Conservation (phyloP, 2,329 filamentous ascomycete species). For the Colletotrichum plurivorum region DNA sequence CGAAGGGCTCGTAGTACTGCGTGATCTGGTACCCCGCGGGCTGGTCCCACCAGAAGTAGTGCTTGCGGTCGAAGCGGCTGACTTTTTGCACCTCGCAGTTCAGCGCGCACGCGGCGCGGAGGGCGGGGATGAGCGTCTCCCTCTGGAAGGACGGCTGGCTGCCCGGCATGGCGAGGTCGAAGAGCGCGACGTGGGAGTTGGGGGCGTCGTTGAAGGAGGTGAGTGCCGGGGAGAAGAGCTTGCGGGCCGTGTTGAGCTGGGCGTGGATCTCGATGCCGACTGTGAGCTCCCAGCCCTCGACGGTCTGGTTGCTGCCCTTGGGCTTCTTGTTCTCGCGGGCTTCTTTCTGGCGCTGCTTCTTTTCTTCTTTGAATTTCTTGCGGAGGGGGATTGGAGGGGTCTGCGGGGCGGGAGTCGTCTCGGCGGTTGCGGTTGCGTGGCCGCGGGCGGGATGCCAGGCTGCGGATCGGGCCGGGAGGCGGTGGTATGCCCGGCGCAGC, state of each 20-base stretch:
- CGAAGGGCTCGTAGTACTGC: conserved; percentile 87
- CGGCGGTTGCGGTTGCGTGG: conserved; percentile 42
- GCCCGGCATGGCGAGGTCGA: conserved; percentile 91
- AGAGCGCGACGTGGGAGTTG: conserved; percentile 89
- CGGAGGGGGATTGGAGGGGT: conserved; percentile 67
- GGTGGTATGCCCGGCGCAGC: conserved; percentile 2
- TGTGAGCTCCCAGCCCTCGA: conserved; percentile 88
- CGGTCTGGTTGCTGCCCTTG: conserved; percentile 64
- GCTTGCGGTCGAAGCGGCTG: conserved; percentile 94
- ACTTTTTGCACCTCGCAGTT: conserved; percentile 82
- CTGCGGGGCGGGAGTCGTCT: conserved; percentile 42
- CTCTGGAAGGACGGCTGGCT: conserved; percentile 89
- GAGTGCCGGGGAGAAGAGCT: conserved; percentile 86
- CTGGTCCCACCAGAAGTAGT: conserved; percentile 99
- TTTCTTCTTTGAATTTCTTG: conserved; percentile 80
- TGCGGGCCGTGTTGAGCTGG: conserved; percentile 88
- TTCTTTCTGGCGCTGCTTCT: conserved; percentile 78
- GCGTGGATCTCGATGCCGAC: conserved; percentile 98
- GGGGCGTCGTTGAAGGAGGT: conserved; percentile 77
- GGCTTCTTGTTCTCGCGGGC: conserved; percentile 61
- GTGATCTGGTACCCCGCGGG: conserved; percentile 98
- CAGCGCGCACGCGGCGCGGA: conserved; percentile 89
- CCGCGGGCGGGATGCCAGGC: conserved; percentile 12
- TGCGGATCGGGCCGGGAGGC: conserved; percentile 35
- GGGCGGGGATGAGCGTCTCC: conserved; percentile 87